Conservation (phyloP, 345 rosid genomes). For the Tarenaya hassleriana region DNA sequence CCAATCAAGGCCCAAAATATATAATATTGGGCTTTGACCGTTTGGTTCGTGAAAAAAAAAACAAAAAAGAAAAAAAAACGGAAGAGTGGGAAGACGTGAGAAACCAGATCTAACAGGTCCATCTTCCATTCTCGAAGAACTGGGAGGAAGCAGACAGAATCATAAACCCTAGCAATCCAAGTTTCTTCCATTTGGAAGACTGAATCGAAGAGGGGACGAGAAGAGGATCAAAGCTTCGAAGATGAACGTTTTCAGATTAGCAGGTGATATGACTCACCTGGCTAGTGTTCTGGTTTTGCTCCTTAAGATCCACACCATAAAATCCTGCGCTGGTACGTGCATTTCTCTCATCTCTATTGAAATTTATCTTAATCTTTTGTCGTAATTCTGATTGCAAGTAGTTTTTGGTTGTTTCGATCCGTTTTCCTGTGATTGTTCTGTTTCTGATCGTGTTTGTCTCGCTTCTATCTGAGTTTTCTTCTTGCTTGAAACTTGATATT, state of each 20-base stretch:
- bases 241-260: conserved; percentile 68
- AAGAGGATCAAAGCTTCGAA: background rate
- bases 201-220: background rate
- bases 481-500: background rate
- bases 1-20: background rate
- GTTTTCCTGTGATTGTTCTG: background rate
- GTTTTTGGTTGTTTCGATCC: no score
- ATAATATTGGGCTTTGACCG: background rate
- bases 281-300: conserved; percentile 63
- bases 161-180: background rate
- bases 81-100: background rate
- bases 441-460: background rate
- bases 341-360: background rate
- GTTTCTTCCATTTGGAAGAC: background rate
- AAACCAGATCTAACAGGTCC: conserved; percentile 12
- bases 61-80: no score
- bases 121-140: conserved; percentile 3
- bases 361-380: background rate
- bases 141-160: conserved; percentile 1
- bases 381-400: no score
- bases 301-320: conserved; percentile 73
- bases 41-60: background rate
- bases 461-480: background rate
- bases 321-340: conserved; percentile 57
- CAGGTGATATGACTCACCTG: conserved; percentile 71